A percentile compares a stretch with the other conserved stretches of the same genome.
Conservation (phyloP, 2,329 filamentous ascomycete species). For the Aspergillus japonicus region DNA sequence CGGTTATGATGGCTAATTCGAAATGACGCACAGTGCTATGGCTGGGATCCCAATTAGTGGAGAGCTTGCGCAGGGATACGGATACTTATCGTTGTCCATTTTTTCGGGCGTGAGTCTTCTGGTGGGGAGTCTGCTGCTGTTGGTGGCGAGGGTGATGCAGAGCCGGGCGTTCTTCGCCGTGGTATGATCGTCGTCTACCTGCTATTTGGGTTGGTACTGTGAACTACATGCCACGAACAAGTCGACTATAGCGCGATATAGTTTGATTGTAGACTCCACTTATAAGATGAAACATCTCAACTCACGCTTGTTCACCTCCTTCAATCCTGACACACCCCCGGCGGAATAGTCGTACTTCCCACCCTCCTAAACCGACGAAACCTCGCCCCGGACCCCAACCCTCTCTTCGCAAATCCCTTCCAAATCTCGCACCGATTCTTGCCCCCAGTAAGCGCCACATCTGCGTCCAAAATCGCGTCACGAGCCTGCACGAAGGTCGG, state of each 20-base stretch:
- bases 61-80: conserved; percentile 37
- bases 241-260: neutral
- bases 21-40: conserved; percentile 32
- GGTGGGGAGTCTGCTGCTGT: conserved; percentile 28
- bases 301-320: neutral
- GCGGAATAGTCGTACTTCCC: neutral
- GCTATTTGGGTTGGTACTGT: too few relatives aligned
- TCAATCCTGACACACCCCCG: neutral
- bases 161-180: conserved; percentile 14
- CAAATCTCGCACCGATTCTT: conserved; percentile 19
- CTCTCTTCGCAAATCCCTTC: conserved; percentile 18
- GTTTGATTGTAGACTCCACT: too few relatives aligned
- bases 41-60: conserved; percentile 47
- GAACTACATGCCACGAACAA: too few relatives aligned
- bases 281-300: too few relatives aligned
- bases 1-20: too few relatives aligned
- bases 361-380: neutral
- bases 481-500: conserved; percentile 17
- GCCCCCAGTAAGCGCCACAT: conserved; percentile 11
- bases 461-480: conserved; percentile 18
- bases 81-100: conserved; percentile 44
- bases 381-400: conserved; percentile 8
- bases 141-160: conserved; percentile 22
- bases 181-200: neutral
- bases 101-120: conserved; percentile 38